phyloP scores from a whole-genome alignment of 345 rosid species.

The Abelmoschus esculentus region DNA sequence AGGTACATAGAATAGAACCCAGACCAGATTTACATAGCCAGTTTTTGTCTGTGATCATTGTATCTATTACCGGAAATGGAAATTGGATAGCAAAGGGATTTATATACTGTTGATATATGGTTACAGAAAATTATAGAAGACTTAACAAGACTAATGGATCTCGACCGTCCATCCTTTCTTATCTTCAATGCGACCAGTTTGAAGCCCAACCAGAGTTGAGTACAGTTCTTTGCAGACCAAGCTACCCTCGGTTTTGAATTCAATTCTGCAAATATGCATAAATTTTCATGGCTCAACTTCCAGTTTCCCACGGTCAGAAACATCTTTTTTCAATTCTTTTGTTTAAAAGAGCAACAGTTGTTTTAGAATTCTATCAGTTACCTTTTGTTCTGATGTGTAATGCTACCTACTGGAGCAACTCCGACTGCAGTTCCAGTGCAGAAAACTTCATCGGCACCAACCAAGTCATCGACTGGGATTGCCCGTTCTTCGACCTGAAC shows the following conservation, averaged over 20 bases:
- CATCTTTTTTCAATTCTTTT: no score
- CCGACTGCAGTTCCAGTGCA: slow-evolving; percentile 81
- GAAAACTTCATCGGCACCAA: slow-evolving; percentile 62
- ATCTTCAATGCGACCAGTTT: slow-evolving; percentile 62
- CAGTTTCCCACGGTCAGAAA: no score
- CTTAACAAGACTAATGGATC: slow-evolving; percentile 15
- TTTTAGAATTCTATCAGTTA: slow-evolving; percentile 5
- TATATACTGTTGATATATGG: neutral
- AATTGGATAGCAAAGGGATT: neutral
- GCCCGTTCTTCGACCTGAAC: slow-evolving; percentile 53
- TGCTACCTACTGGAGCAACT: slow-evolving; percentile 58
- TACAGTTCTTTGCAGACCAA: slow-evolving; percentile 44
- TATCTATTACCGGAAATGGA: neutral
- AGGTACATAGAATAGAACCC: neutral
- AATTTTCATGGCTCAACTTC: neutral
- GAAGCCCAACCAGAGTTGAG: slow-evolving; percentile 56
- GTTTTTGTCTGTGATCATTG: neutral
- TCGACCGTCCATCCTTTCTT: slow-evolving; percentile 59
- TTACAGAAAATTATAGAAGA: neutral
- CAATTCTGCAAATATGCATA: slow-evolving; percentile 34
- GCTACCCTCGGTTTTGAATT: slow-evolving; percentile 39
- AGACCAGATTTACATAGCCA: neutral
- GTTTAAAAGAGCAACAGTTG: neutral
- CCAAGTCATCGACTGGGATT: slow-evolving; percentile 47
- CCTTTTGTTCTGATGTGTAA: slow-evolving; percentile 54